These are phyloP conservation scores for Sanghuangporus weigelae DNA, from an alignment of 1,284 basidiomycete genomes.

Conservation along the genomic window DNA sequence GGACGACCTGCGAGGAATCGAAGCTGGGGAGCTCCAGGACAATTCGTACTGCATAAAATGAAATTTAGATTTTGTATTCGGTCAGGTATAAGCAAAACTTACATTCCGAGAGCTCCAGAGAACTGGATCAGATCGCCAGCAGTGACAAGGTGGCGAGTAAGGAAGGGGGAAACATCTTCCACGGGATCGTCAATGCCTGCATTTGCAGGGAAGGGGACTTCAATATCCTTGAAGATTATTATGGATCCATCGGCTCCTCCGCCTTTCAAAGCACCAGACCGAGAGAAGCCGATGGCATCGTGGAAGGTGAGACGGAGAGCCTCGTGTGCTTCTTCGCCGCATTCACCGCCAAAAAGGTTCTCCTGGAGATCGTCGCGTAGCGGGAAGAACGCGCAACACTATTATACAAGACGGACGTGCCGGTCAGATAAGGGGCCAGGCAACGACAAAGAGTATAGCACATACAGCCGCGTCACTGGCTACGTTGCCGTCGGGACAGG, in stretches of 20 bases:
- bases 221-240: conserved; percentile 18
- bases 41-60: conserved; percentile 20
- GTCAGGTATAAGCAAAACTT: background rate
- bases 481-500: conserved; percentile 19
- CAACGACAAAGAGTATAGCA: background rate
- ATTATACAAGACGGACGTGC: background rate
- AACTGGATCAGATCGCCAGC: conserved; percentile 29
- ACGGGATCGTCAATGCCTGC: conserved; percentile 27
- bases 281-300: conserved; percentile 25
- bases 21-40: conserved; percentile 27
- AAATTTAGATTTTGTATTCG: background rate
- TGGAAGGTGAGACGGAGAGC: conserved; percentile 24
- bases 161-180: conserved; percentile 23
- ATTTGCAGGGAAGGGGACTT: conserved; percentile 22
- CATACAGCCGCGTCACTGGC: conserved; percentile 16
- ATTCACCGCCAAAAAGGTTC: conserved; percentile 20
- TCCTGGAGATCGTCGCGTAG: conserved; percentile 22
- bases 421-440: background rate
- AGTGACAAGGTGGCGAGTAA: conserved; percentile 24
- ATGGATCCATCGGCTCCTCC: conserved; percentile 20
- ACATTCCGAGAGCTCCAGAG: conserved; percentile 27
- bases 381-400: conserved; percentile 23
- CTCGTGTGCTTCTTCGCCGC: conserved; percentile 22
- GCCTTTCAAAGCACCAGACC: conserved; percentile 9
- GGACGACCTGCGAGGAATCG: conserved; percentile 23